Evolutionary conservation across 345 rosid species (phyloP).

Genomic region (Euclidium syriacum): DNA sequence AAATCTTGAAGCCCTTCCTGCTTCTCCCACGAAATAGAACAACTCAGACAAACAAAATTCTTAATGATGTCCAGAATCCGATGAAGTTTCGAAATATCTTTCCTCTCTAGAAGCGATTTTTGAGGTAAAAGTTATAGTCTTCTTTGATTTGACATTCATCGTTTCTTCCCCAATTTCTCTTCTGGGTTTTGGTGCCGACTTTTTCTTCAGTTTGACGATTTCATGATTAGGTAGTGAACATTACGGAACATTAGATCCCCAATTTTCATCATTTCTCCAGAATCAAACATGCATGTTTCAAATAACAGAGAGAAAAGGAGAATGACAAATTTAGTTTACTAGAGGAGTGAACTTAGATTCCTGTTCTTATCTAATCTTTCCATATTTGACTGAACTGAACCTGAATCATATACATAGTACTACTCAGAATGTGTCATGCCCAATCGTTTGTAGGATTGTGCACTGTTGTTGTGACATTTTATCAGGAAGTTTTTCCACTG

Average conservation of each 20-base stretch:
- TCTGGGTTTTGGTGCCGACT: not conserved
- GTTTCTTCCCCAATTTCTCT: not conserved
- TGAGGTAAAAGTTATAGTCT: slow-evolving; percentile 3
- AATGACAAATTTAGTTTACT: not conserved
- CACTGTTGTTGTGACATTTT: not conserved
- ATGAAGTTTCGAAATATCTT: not conserved
- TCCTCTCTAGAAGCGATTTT: not conserved
- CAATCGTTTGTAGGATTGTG: not conserved
- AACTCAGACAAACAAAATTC: not conserved
- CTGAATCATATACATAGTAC: not conserved
- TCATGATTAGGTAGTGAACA: not conserved
- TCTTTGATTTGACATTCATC: not conserved
- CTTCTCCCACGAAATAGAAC: not conserved
- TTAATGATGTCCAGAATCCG: not conserved
- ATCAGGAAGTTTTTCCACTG: not conserved
- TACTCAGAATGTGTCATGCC: not conserved
- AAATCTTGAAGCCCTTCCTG: not conserved
- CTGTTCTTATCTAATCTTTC: not conserved
- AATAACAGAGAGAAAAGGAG: not conserved
- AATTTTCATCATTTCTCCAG: not conserved
- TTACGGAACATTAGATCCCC: slow-evolving; percentile 2
- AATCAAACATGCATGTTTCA: slow-evolving; percentile 6
- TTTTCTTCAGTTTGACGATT: not conserved
- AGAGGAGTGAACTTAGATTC: not conserved
- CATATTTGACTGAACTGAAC: not conserved